These are phyloP conservation scores for Bidens hawaiensis DNA, from an alignment of 140 eudicot species.

Conservation along the genomic window DNA sequence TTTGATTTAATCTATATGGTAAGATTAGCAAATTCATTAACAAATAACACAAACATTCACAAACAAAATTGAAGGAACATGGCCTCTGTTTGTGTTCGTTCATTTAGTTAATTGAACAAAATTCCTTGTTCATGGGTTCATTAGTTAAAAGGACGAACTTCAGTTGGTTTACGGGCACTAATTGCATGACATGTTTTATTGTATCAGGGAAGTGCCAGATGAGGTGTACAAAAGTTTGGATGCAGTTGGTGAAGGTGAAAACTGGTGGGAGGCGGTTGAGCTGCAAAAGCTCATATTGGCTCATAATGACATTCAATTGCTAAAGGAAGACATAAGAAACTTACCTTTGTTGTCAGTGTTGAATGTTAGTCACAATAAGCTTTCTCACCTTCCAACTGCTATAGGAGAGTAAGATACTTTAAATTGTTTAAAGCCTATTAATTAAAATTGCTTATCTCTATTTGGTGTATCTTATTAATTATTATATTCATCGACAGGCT, in stretches of 20 bases:
- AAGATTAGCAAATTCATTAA: too few species aligned
- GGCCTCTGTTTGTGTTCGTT: too few species aligned
- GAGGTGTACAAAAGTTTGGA: conserved; percentile 86
- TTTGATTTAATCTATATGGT: too few species aligned
- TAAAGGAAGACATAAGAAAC: conserved; percentile 79
- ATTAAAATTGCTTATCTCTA: background rate
- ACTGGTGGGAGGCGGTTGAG: conserved; percentile 99
- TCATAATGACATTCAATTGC: conserved; percentile 66
- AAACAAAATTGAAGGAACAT: too few species aligned
- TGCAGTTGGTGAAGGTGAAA: conserved; percentile 79
- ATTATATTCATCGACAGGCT: conserved; percentile 47
- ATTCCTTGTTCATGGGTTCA: too few species aligned
- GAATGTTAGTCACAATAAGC: conserved; percentile 88
- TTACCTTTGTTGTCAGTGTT: conserved; percentile 60
- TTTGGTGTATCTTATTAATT: background rate
- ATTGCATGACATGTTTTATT: background rate
- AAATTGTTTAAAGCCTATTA: background rate
- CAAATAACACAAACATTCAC: too few species aligned
- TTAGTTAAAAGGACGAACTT: too few species aligned
- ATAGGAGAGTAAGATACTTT: conserved; percentile 74
- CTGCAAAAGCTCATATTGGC: conserved; percentile 93
- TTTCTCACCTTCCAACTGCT: conserved; percentile 77
- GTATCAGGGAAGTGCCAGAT: conserved; percentile 77
- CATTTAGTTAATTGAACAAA: too few species aligned
- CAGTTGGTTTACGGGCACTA: too few species aligned